These are phyloP conservation scores for Rubroboletus satanas DNA, from an alignment of 768 basidiomycete genomes.

Conservation along the genomic window DNA sequence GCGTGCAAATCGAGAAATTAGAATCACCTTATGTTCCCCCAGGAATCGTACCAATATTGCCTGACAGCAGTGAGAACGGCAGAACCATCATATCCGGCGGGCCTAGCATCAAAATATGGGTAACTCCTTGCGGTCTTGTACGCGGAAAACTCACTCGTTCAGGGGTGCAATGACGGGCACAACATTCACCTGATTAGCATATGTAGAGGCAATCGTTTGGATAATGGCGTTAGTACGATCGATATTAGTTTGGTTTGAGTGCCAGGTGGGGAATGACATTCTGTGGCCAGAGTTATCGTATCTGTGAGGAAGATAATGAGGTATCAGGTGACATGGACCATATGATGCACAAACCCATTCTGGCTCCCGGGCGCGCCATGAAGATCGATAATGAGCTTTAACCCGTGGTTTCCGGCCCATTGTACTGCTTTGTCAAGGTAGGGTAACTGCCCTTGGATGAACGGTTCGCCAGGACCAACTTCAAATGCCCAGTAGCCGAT, in stretches of 20 bases:
- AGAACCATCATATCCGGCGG: conserved; percentile 62
- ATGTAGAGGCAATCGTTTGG: conserved; percentile 57
- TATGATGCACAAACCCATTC: conserved; percentile 52
- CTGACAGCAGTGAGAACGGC: conserved; percentile 46
- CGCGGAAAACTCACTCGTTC: conserved; percentile 56
- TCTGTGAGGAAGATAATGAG: conserved; percentile 33
- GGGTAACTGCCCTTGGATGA: conserved; percentile 69
- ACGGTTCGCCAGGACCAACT: conserved; percentile 72
- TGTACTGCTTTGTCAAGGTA: conserved; percentile 62
- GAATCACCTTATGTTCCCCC: conserved; percentile 61
- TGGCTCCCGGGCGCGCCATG: conserved; percentile 82
- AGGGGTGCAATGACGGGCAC: conserved; percentile 71
- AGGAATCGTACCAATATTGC: conserved; percentile 75
- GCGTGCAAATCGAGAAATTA: neutral
- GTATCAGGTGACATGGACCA: neutral
- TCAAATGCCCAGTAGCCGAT: conserved; percentile 93
- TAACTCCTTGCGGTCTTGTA: neutral
- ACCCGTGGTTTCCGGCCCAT: conserved; percentile 65
- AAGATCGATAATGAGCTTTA: conserved; percentile 82
- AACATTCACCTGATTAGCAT: conserved; percentile 46
- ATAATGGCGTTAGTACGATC: conserved; percentile 65
- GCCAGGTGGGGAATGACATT: conserved; percentile 62
- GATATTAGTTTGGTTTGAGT: conserved; percentile 60
- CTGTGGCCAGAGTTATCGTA: conserved; percentile 81
- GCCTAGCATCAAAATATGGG: conserved; percentile 39